Conservation (phyloP, 139 green algal genomes). For the Volvox africanus region DNA sequence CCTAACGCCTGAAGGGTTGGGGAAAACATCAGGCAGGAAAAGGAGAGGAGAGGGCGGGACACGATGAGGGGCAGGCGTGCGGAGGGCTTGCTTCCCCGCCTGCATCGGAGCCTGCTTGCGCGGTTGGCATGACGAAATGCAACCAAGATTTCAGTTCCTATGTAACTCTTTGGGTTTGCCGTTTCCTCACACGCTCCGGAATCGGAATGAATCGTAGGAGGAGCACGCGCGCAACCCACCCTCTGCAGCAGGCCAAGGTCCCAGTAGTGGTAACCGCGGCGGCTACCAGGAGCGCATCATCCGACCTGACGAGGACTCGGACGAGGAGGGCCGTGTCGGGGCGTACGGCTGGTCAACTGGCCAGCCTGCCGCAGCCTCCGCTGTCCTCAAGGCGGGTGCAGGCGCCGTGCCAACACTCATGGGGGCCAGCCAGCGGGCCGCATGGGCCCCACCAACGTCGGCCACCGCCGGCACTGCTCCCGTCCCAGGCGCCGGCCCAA, state of each 20-base stretch:
- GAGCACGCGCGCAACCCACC: background rate
- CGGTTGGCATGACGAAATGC: too few species aligned
- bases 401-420: background rate
- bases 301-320: constrained; percentile 23
- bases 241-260: background rate
- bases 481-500: background rate
- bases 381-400: background rate
- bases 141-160: too few species aligned
- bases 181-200: too few species aligned
- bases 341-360: constrained; percentile 16
- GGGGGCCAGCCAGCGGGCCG: background rate
- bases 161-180: too few species aligned
- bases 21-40: too few species aligned
- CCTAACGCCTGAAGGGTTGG: too few species aligned
- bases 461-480: background rate
- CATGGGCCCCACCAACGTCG: constrained; percentile 19
- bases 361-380: background rate
- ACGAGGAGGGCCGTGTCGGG: constrained; percentile 21
- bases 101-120: too few species aligned
- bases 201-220: constrained; percentile 23
- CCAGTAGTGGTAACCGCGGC: background rate
- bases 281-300: background rate
- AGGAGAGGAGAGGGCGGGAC: too few species aligned
- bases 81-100: too few species aligned
- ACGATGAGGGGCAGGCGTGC: too few species aligned